Evolutionary conservation across 2,329 filamentous ascomycete species (phyloP).

Genomic region (Aureobasidium sp.): DNA sequence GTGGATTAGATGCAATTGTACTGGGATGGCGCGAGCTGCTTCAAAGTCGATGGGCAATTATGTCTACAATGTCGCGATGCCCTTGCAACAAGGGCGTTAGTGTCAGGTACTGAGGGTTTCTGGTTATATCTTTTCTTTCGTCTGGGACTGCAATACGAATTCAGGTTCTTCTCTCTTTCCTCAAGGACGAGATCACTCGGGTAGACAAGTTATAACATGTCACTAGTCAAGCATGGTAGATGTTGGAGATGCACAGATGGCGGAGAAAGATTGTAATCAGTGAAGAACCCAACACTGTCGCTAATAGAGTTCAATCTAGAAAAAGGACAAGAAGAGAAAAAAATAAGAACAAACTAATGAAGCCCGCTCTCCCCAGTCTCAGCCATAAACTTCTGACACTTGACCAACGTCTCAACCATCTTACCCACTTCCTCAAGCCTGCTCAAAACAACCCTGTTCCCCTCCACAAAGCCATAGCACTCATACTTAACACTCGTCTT

Average conservation of each 20-base stretch:
- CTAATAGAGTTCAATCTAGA: neutral
- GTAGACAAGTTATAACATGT: too few relatives aligned
- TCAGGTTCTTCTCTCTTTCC: too few relatives aligned
- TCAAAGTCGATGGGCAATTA: neutral
- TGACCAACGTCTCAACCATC: slow-evolving; percentile 54
- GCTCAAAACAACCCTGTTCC: slow-evolving; percentile 53
- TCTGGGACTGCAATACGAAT: too few relatives aligned
- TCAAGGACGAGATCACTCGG: too few relatives aligned
- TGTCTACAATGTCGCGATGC: too few relatives aligned
- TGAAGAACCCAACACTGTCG: neutral
- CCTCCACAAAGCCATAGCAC: slow-evolving; percentile 54
- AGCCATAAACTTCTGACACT: slow-evolving; percentile 44
- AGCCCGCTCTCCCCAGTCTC: slow-evolving; percentile 24
- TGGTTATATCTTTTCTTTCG: too few relatives aligned
- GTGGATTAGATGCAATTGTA: neutral
- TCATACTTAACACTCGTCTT: slow-evolving; percentile 58
- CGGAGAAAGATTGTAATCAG: neutral
- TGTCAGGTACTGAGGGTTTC: too few relatives aligned
- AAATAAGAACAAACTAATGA: slow-evolving; percentile 14
- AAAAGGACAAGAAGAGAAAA: neutral
- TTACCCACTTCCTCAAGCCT: slow-evolving; percentile 52
- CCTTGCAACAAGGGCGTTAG: too few relatives aligned
- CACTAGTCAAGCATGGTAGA: too few relatives aligned
- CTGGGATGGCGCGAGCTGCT: neutral
- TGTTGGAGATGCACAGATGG: neutral